Conservation (phyloP, 2,329 filamentous ascomycete genomes). For the Alternaria atra region DNA sequence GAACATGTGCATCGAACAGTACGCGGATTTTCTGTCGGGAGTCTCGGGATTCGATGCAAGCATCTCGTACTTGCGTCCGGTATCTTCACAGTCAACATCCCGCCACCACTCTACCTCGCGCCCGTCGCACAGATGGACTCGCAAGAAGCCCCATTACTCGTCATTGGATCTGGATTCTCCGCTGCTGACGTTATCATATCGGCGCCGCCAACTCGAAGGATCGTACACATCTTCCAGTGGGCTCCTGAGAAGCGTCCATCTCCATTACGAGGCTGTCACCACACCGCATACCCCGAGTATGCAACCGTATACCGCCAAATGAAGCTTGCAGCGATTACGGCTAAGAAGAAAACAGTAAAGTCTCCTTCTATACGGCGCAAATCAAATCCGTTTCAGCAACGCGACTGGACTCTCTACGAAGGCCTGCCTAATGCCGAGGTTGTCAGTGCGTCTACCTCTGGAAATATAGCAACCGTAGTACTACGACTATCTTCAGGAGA, state of each 20-base stretch:
- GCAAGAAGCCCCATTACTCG: slow-evolving; percentile 57
- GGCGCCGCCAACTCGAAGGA: slow-evolving; percentile 58
- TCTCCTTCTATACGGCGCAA: slow-evolving; percentile 44
- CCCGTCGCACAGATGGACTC: slow-evolving; percentile 53
- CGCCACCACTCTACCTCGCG: slow-evolving; percentile 59
- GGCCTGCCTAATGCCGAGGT: slow-evolving; percentile 65
- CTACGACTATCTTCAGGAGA: slow-evolving; percentile 57
- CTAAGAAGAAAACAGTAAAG: slow-evolving; percentile 27
- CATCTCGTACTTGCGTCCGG: slow-evolving; percentile 67
- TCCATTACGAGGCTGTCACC: slow-evolving; percentile 66
- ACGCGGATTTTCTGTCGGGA: slow-evolving; percentile 61
- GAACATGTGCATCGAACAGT: slow-evolving; percentile 55
- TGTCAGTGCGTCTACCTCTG: slow-evolving; percentile 44
- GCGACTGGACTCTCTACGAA: slow-evolving; percentile 64
- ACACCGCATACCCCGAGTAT: slow-evolving; percentile 70
- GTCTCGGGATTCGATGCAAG: slow-evolving; percentile 63
- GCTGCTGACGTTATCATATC: slow-evolving; percentile 70
- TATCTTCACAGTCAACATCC: slow-evolving; percentile 65
- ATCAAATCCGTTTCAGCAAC: slow-evolving; percentile 55
- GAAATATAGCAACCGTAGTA: slow-evolving; percentile 46
- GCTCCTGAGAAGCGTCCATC: slow-evolving; percentile 64
- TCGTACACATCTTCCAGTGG: slow-evolving; percentile 70
- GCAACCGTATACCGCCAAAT: slow-evolving; percentile 67
- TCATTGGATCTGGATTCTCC: slow-evolving; percentile 69
- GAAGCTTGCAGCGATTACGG: slow-evolving; percentile 59